Base-by-base conservation (phyloP, 768 basidiomycete species). In the Mycena crocata region DNA sequence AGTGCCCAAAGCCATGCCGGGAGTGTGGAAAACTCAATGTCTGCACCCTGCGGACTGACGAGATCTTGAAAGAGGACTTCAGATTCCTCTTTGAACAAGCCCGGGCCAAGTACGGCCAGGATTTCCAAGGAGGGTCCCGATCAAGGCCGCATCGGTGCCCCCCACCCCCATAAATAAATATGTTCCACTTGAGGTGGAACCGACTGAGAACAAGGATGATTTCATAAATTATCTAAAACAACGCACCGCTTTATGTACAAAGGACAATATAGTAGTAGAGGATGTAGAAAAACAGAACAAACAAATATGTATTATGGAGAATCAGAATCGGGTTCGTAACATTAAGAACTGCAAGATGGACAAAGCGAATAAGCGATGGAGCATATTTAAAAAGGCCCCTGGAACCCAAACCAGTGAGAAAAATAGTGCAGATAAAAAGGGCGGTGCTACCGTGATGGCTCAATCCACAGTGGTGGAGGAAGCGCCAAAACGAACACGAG, bases 361-460 rank as follows among this genome's bases (percentile, higher is more conserved):
- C 14, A 32, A 34, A n/a, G 32, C 2, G 14, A 34, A 51, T 12
- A 51, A 51, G 49, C 10, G 32, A 2, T 51, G 49, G 49, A 51
- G 49, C 19, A n/a, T 32, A 23, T 51, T 34, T 32, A 51, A 51
- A 51, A 51, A 39, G 52, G 52, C 52, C 52, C 52, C 52, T 54
- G 39, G 52, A 55, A 40, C 52, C 52, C 52, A 55, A 52, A 55
- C 52, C 52, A 55, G 52, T 55, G 52, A 39, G 52, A 40, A 55
- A 54, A 55, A 55, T 55, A 55, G 52, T 55, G 52, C 7, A 28
- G 21, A 9, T 1, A 30, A 55, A 55, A 39, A 55, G 52, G 51
- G 23, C 35, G 34, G 13, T 24, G 34, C 26, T 21, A 28, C 9
- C 37, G 26, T 14, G 52, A 39, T 4, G 52, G 52, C 52, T 55